Percentiles rank a stretch among this genome's conserved stretches.
Conservation (phyloP, 2,329 filamentous ascomycete species). For the Beauveria australis region DNA sequence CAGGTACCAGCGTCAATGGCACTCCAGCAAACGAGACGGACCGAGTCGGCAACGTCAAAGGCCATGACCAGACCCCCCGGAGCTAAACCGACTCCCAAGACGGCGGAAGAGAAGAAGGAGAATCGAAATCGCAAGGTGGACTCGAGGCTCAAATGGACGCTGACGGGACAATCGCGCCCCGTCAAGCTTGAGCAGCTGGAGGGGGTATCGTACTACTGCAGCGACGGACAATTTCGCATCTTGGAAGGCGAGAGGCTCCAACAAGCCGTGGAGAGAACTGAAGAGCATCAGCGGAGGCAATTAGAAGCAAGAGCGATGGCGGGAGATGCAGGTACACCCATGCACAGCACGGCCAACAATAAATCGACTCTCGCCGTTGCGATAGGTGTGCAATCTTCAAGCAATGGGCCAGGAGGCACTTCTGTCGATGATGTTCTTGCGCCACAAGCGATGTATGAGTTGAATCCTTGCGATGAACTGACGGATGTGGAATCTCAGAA, state of each 20-base stretch:
- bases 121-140: background rate
- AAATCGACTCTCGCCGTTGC: too few relatives aligned
- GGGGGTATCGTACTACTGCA: background rate
- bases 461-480: too few relatives aligned
- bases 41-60: background rate
- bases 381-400: background rate
- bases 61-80: background rate
- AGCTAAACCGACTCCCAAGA: background rate
- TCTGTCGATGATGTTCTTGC: too few relatives aligned
- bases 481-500: too few relatives aligned
- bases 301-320: background rate
- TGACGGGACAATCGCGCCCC: background rate
- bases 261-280: background rate
- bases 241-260: background rate
- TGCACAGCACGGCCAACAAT: background rate
- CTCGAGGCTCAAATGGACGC: background rate
- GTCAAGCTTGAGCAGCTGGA: background rate
- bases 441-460: too few relatives aligned
- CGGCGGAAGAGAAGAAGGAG: constrained; percentile 4
- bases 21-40: background rate
- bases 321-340: background rate
- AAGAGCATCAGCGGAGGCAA: background rate
- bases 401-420: background rate
- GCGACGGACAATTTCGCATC: constrained; percentile 2
- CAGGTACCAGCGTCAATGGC: constrained; percentile 1